phyloP scores from a whole-genome alignment of 345 rosid species.

The Punica granatum region DNA sequence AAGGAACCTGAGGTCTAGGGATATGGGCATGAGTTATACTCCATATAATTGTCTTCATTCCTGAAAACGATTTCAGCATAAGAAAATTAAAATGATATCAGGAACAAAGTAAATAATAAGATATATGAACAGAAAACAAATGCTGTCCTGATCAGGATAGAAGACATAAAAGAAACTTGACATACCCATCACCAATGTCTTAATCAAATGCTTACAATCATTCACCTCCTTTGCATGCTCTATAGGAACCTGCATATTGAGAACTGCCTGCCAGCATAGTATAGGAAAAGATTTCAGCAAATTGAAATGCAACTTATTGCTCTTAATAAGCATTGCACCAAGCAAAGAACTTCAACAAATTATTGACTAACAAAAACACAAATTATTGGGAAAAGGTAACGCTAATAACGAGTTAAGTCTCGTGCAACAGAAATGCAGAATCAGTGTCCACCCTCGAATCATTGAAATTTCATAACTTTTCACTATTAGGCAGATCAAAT shows the following conservation, averaged over 20 bases:
- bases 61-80: conserved; percentile 30
- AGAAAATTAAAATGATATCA: conserved; percentile 9
- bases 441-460: not conserved
- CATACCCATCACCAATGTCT: conserved; percentile 98
- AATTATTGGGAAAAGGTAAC: not conserved
- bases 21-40: conserved; percentile 97
- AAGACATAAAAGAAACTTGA: conserved; percentile 11
- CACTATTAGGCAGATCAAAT: not conserved
- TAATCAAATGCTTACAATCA: conserved; percentile 93
- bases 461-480: not conserved
- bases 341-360: not conserved
- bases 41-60: conserved; percentile 98
- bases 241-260: conserved; percentile 88
- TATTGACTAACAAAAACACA: not conserved
- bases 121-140: not conserved
- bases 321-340: not conserved
- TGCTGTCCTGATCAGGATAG: not conserved
- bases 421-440: not conserved
- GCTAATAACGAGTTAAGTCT: not conserved
- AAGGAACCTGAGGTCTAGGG: conserved; percentile 83
- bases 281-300: conserved; percentile 11
- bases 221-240: conserved; percentile 98
- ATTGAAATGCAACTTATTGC: not conserved
- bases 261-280: conserved; percentile 77
- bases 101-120: not conserved